Percentiles rank a stretch among this genome's conserved stretches.
Conservation (phyloP, 164 flowering plant genomes). For the Litsea cubeba region DNA sequence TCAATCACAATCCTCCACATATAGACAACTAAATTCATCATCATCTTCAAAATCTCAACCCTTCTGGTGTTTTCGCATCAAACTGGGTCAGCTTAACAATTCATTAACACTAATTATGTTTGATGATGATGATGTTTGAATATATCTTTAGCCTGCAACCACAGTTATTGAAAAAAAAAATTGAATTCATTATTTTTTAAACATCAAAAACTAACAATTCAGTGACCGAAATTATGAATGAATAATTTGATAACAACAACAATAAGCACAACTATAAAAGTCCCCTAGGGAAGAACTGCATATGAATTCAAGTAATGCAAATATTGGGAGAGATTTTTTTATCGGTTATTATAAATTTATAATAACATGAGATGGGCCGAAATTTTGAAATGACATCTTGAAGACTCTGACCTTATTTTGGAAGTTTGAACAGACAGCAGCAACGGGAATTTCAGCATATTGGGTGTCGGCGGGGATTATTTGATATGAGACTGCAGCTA, state of each 20-base stretch:
- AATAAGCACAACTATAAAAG: not conserved
- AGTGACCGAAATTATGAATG: not conserved
- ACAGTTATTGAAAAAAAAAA: too few relatives aligned
- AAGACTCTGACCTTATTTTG: slow-evolving; percentile 54
- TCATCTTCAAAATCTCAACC: too few relatives aligned
- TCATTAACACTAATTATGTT: too few relatives aligned
- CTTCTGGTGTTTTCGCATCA: too few relatives aligned
- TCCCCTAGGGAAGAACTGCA: not conserved
- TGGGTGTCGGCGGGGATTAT: slow-evolving; percentile 78
- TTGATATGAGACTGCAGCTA: slow-evolving; percentile 80
- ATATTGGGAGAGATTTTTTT: not conserved
- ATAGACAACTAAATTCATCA: too few relatives aligned
- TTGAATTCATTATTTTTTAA: too few relatives aligned
- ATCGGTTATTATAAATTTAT: too few relatives aligned
- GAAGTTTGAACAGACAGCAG: slow-evolving; percentile 58
- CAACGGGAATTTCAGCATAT: slow-evolving; percentile 83
- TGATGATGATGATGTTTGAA: too few relatives aligned
- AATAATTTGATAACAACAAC: not conserved
- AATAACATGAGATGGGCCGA: not conserved
- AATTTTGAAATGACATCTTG: not conserved
- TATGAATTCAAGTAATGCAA: not conserved
- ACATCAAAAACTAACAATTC: not conserved
- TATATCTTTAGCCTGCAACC: too few relatives aligned
- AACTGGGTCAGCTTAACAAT: too few relatives aligned
- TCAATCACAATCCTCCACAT: too few relatives aligned